phyloP scores from a whole-genome alignment of 1,284 basidiomycete genomes.

The Microbotryum saponariae region DNA sequence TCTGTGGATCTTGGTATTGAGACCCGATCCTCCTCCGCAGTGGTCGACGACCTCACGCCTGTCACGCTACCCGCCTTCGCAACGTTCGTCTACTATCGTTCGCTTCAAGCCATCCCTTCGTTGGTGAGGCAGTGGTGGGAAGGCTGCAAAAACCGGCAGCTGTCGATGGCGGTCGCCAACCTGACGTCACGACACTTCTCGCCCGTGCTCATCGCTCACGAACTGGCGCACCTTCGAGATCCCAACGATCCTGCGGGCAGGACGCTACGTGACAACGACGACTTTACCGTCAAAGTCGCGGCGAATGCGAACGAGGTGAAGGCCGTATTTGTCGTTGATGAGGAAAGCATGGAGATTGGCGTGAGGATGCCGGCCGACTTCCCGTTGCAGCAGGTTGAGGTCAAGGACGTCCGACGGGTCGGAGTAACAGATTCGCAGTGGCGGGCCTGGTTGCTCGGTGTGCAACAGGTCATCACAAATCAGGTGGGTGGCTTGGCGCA shows the following conservation, averaged over 20 bases:
- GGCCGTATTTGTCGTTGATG: conserved; percentile 80
- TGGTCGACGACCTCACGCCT: conserved; percentile 33
- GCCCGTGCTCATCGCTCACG: conserved; percentile 75
- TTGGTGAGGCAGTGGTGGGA: conserved; percentile 78
- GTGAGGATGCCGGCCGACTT: conserved; percentile 82
- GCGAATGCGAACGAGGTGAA: conserved; percentile 62
- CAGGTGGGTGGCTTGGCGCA: conserved; percentile 51
- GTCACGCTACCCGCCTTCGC: conserved; percentile 59
- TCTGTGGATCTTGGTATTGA: not conserved
- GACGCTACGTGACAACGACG: conserved; percentile 63
- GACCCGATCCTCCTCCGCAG: conserved; percentile 38
- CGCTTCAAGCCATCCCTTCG: conserved; percentile 70
- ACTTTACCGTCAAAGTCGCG: conserved; percentile 68
- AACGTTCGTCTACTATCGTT: conserved; percentile 80
- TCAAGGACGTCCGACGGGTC: conserved; percentile 73
- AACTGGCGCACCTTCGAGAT: conserved; percentile 67
- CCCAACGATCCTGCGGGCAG: conserved; percentile 46
- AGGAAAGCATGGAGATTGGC: conserved; percentile 85
- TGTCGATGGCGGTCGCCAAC: conserved; percentile 62
- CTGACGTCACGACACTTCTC: conserved; percentile 86
- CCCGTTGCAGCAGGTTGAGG: conserved; percentile 81
- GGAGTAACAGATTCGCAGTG: conserved; percentile 85
- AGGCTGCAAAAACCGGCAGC: conserved; percentile 79
- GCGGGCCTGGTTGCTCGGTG: conserved; percentile 87
- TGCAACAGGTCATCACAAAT: conserved; percentile 83